These are phyloP conservation scores for Mortierella sp. DNA, from an alignment of 371 early-diverging fungal species.

Conservation along the genomic window DNA sequence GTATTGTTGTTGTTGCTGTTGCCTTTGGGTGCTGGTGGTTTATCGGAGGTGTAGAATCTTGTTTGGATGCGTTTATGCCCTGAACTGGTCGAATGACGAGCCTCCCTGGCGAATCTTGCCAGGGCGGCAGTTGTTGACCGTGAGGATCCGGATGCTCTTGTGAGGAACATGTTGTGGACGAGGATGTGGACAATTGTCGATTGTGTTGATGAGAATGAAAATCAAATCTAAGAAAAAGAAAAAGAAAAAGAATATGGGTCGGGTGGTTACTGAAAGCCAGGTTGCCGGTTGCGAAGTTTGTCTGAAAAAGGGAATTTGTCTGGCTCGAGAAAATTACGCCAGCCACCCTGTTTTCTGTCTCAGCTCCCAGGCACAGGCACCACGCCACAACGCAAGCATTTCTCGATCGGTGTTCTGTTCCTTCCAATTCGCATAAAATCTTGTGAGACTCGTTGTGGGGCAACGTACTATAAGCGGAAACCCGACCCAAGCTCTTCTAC, in stretches of 20 bases:
- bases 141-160: slow-evolving; percentile 31
- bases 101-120: slow-evolving; percentile 14
- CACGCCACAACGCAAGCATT: too few relatives aligned
- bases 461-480: too few relatives aligned
- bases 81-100: slow-evolving; percentile 3
- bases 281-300: neutral
- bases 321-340: neutral
- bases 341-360: neutral
- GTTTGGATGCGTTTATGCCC: slow-evolving; percentile 16
- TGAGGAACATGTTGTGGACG: slow-evolving; percentile 33
- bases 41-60: slow-evolving; percentile 38
- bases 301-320: slow-evolving; percentile 6
- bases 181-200: neutral
- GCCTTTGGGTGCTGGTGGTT: slow-evolving; percentile 25
- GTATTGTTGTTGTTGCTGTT: slow-evolving; percentile 8
- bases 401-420: too few relatives aligned
- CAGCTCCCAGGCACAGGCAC: too few relatives aligned
- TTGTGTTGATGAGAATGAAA: neutral
- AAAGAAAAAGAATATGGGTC: neutral
- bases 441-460: too few relatives aligned
- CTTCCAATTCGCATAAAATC: too few relatives aligned
- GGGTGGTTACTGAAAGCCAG: neutral
- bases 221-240: neutral
- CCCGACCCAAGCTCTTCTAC: too few relatives aligned
- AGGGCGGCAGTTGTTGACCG: slow-evolving; percentile 10